Evolutionary conservation across 2,329 filamentous ascomycete genomes (phyloP), one percentile per base, ranked within the genome.

Genomic region (Ceratocystis smalleyi): DNA sequence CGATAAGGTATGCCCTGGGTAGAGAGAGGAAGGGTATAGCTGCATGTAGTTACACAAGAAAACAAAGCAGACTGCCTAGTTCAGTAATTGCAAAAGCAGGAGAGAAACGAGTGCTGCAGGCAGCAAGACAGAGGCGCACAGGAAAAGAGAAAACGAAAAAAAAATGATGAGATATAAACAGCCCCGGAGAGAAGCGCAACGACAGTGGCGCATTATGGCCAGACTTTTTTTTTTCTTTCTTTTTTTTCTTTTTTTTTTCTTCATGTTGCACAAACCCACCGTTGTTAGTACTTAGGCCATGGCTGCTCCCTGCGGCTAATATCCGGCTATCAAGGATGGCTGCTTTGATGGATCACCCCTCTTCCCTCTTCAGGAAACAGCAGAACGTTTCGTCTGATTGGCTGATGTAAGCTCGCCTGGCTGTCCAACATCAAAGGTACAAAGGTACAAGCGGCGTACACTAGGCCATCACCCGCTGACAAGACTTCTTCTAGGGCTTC

Each of bases 121-220:
- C 15, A 30, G 49, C 22, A 24, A 51, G 22, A 51, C 27, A 24
- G 22, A 57, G 51, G 2, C 24, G 30, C 3, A 65, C 35, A 10
- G 24, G 5, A 57, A 63, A 43, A 55, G 30, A 63, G 27, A 35
- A 51, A 57, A 54, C 57, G 19, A 17, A 59, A 43, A 47, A 62
- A 62, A 45, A 30, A 51, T 55, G 30, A 43, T n/a, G 27, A 57
- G 51, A 57, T 57, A 59, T 45, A n/a, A 45, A 47, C 24, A 15
- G 35, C 10, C 35, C 12, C 12, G 27, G 19, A 43, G 62, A 15
- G n/a, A 57, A 12, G 5, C 10, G 35, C 3, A 12, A 15, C 35
- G 35, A 24, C 19, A 57, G 54, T 57, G 54, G 54, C 6, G 54
- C 30, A 30, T 57, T 35, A 57, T 57, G 54, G n/a, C 30, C 54